Evolutionary conservation across 129 eudicot genomes (phyloP).

Genomic region (Logfia minima): DNA sequence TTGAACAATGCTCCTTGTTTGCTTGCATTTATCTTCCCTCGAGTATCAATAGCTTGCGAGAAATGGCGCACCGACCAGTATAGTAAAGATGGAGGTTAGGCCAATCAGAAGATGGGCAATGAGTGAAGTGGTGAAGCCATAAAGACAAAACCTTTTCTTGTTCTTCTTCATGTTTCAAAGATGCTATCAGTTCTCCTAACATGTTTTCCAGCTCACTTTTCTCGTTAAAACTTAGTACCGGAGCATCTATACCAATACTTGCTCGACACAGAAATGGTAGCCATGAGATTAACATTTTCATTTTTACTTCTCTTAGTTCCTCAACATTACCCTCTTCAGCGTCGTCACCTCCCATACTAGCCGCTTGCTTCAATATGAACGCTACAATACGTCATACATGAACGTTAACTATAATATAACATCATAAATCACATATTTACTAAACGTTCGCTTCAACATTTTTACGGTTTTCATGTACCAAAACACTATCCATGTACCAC

Average conservation of each 20-base stretch:
- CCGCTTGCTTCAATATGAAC: constrained; percentile 70
- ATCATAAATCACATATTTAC: not conserved
- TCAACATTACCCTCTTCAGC: constrained; percentile 33
- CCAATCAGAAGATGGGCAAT: constrained; percentile 75
- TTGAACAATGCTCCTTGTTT: not conserved
- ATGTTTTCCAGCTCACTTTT: constrained; percentile 55
- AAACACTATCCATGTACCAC: too few relatives aligned
- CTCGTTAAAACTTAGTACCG: constrained; percentile 53
- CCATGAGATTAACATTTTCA: constrained; percentile 64
- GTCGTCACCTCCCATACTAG: constrained; percentile 37
- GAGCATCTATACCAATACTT: constrained; percentile 68
- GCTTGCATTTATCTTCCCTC: constrained; percentile 13
- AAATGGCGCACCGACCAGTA: constrained; percentile 58
- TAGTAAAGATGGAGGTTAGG: constrained; percentile 73
- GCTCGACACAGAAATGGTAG: constrained; percentile 77
- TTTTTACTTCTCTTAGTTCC: constrained; percentile 42
- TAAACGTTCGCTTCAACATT: not conserved
- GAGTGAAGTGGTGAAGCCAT: constrained; percentile 87
- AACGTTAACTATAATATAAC: not conserved
- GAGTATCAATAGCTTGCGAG: constrained; percentile 48
- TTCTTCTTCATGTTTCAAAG: constrained; percentile 49
- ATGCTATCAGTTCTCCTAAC: constrained; percentile 60
- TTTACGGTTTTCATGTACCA: too few relatives aligned
- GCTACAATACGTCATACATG: constrained; percentile 35
- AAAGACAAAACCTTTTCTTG: constrained; percentile 70